phyloP scores from a whole-genome alignment of 345 rosid genomes.

The Excoecaria agallocha region DNA sequence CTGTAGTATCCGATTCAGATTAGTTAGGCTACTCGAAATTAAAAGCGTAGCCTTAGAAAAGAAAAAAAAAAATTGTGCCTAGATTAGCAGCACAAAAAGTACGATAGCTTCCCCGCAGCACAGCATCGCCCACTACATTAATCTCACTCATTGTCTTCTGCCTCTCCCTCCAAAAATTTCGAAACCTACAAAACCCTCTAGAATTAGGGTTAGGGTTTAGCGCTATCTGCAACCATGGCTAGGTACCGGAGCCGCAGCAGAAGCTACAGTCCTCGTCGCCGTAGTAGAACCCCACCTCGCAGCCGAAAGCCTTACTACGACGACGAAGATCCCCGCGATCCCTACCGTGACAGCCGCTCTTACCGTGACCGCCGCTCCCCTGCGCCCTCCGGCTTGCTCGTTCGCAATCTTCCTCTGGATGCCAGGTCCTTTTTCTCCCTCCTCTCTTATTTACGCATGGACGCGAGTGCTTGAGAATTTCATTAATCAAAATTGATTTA shows the following conservation, averaged over 20 bases:
- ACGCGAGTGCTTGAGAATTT: not conserved
- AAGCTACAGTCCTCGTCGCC: slow-evolving; percentile 83
- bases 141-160: not conserved
- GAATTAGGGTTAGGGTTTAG: slow-evolving; percentile 32
- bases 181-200: slow-evolving; percentile 13
- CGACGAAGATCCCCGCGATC: slow-evolving; percentile 41
- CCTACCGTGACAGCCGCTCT: slow-evolving; percentile 49
- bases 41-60: too few relatives aligned
- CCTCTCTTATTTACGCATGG: not conserved
- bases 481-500: too few relatives aligned
- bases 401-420: slow-evolving; percentile 91
- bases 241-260: slow-evolving; percentile 71
- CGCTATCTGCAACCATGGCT: slow-evolving; percentile 36
- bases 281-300: slow-evolving; percentile 57
- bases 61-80: too few relatives aligned
- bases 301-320: slow-evolving; percentile 53
- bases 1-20: too few relatives aligned
- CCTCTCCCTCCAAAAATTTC: slow-evolving; percentile 37
- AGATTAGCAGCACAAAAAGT: too few relatives aligned
- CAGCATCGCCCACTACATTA: too few relatives aligned
- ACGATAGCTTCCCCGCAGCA: too few relatives aligned
- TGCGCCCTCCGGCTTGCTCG: slow-evolving; percentile 83
- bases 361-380: slow-evolving; percentile 73
- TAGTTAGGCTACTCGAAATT: too few relatives aligned
- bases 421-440: slow-evolving; percentile 49